A percentile compares a stretch with the other conserved stretches of the same genome.
Evolutionary conservation across 2,329 filamentous ascomycete species (phyloP).

Genomic region (Curvularia sp.): DNA sequence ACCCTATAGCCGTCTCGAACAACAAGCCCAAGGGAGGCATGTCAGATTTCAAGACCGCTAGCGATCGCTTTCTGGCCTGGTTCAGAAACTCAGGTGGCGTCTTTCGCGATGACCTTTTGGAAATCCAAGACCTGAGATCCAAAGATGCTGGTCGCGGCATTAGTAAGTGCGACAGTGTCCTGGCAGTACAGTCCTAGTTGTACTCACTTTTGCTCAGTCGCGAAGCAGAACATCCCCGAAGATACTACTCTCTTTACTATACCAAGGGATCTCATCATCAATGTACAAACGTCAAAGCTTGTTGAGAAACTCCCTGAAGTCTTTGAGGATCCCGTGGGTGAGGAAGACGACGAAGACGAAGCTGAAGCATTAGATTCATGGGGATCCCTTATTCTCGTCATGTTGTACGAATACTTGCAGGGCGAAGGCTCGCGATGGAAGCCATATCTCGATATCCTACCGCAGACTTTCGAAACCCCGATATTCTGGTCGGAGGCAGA

Average conservation of each 20-base stretch:
- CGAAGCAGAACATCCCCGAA: slow-evolving; percentile 24
- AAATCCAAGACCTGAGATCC: slow-evolving; percentile 29
- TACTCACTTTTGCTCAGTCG: slow-evolving; percentile 18
- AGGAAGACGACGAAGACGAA: slow-evolving; percentile 24
- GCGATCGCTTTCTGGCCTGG: slow-evolving; percentile 29
- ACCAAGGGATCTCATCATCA: slow-evolving; percentile 32
- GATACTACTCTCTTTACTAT: slow-evolving; percentile 32
- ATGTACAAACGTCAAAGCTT: slow-evolving; percentile 29
- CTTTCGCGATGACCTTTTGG: slow-evolving; percentile 32
- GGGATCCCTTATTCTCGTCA: slow-evolving; percentile 31
- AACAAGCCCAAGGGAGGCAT: slow-evolving; percentile 1
- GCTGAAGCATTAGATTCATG: slow-evolving; percentile 29
- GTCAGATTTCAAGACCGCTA: slow-evolving; percentile 27
- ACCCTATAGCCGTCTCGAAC: not conserved
- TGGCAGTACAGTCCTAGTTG: fast-evolving
- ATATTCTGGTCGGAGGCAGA: slow-evolving; percentile 33
- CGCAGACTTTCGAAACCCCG: slow-evolving; percentile 31
- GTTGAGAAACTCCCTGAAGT: slow-evolving; percentile 23
- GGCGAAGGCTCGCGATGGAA: slow-evolving; percentile 33
- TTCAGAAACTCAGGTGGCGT: slow-evolving; percentile 31
- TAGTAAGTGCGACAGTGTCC: slow-evolving; percentile 12
- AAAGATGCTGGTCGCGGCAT: slow-evolving; percentile 35
- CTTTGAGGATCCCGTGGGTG: slow-evolving; percentile 21
- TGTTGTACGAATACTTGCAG: slow-evolving; percentile 33
- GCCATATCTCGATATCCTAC: slow-evolving; percentile 32